Evolutionary conservation across 129 eudicot species (phyloP).

Genomic region (Centrapalus pauciflorus): DNA sequence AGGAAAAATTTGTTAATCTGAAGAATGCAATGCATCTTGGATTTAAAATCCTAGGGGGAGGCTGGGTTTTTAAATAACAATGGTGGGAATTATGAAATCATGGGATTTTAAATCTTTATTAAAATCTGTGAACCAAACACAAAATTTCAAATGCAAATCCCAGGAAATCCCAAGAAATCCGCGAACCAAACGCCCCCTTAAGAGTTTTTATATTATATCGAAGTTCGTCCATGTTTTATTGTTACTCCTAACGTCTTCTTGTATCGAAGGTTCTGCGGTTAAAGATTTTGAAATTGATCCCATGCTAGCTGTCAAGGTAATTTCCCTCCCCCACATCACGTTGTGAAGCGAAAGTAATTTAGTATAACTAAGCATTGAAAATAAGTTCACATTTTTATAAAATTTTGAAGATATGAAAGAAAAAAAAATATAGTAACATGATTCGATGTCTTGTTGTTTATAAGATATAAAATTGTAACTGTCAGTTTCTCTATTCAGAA

Average conservation of each 20-base stretch:
- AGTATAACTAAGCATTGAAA: neutral
- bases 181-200: too few relatives aligned
- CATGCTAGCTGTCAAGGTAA: conserved; percentile 53
- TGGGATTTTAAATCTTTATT: too few relatives aligned
- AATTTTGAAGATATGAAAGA: neutral
- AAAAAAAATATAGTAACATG: neutral
- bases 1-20: too few relatives aligned
- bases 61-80: too few relatives aligned
- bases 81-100: too few relatives aligned
- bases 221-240: neutral
- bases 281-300: conserved; percentile 33
- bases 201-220: too few relatives aligned
- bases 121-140: too few relatives aligned
- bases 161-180: too few relatives aligned
- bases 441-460: conserved; percentile 5
- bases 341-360: too few relatives aligned
- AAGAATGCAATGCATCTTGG: too few relatives aligned
- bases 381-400: conserved; percentile 1
- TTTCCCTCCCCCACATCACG: neutral
- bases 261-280: conserved; percentile 33
- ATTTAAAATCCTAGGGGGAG: too few relatives aligned
- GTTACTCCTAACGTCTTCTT: conserved; percentile 8
- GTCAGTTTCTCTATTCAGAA: conserved; percentile 52
- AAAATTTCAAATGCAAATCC: too few relatives aligned
- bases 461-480: conserved; percentile 34